Conservation (phyloP, 768 basidiomycete species). For the Chlorophyllum brunneum region DNA sequence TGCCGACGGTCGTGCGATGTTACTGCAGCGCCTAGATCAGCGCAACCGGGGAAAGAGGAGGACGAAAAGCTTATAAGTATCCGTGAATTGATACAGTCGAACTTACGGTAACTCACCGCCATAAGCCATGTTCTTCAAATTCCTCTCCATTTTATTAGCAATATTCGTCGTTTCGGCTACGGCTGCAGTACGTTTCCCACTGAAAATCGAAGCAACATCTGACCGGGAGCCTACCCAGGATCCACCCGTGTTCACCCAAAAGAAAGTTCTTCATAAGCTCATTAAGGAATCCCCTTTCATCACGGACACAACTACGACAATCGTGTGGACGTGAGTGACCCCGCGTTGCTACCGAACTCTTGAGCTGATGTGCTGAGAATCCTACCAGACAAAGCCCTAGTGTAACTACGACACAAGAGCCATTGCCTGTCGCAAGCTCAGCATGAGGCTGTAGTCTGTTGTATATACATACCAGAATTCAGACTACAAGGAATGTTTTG, state of each 20-base stretch:
- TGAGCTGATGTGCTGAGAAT: not conserved
- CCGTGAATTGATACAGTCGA: not conserved
- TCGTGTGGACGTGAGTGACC: conserved; percentile 3
- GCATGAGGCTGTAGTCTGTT: not conserved
- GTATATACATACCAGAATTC: too few species aligned
- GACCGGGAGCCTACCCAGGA: not conserved
- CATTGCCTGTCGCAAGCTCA: not conserved
- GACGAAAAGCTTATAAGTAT: not conserved
- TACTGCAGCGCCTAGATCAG: not conserved
- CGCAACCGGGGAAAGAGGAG: not conserved
- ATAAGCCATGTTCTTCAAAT: not conserved
- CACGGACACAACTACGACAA: not conserved
- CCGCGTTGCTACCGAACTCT: not conserved
- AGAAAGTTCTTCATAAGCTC: not conserved
- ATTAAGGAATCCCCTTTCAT: not conserved
- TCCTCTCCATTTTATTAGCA: not conserved
- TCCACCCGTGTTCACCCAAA: conserved; percentile 1
- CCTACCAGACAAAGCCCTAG: not conserved
- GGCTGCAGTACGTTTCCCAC: not conserved
- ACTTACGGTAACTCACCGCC: not conserved
- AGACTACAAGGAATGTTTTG: too few species aligned
- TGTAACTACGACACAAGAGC: not conserved
- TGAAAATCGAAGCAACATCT: not conserved
- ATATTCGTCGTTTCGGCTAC: not conserved
- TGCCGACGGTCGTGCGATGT: conserved; percentile 1